Conservation (phyloP, 176 grass and related monocot genomes). For the Oryza officinalis region DNA sequence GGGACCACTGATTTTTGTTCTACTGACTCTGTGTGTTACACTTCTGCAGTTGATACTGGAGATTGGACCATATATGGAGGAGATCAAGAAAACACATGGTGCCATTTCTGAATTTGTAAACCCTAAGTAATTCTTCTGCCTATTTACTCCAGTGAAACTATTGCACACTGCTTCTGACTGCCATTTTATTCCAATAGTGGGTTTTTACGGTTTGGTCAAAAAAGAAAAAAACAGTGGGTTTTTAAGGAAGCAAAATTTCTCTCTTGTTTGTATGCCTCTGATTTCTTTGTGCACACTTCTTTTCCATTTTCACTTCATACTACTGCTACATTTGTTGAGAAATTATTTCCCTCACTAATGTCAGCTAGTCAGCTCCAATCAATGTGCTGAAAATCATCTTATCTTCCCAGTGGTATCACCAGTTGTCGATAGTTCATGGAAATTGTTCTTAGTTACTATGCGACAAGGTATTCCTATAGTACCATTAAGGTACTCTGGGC, state of each 20-base stretch:
- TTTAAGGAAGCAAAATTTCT: background rate
- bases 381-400: background rate
- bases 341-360: background rate
- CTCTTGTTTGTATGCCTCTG: background rate
- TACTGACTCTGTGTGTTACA: slow-evolving; percentile 1
- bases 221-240: no score
- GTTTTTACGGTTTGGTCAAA: background rate
- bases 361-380: background rate
- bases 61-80: slow-evolving; percentile 81
- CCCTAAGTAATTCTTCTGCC: slow-evolving; percentile 72
- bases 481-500: background rate
- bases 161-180: background rate
- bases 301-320: background rate
- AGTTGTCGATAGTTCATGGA: background rate
- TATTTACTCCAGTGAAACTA: background rate
- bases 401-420: background rate
- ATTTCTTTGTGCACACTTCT: slow-evolving; percentile 13
- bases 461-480: background rate
- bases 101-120: slow-evolving; percentile 97
- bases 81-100: slow-evolving; percentile 86
- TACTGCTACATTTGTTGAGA: background rate
- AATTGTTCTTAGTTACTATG: slow-evolving; percentile 4
- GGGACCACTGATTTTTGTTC: background rate
- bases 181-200: background rate
- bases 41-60: slow-evolving; percentile 90